Conservation (phyloP, 2,329 filamentous ascomycete genomes). For the Hypoxylon rubiginosum region DNA sequence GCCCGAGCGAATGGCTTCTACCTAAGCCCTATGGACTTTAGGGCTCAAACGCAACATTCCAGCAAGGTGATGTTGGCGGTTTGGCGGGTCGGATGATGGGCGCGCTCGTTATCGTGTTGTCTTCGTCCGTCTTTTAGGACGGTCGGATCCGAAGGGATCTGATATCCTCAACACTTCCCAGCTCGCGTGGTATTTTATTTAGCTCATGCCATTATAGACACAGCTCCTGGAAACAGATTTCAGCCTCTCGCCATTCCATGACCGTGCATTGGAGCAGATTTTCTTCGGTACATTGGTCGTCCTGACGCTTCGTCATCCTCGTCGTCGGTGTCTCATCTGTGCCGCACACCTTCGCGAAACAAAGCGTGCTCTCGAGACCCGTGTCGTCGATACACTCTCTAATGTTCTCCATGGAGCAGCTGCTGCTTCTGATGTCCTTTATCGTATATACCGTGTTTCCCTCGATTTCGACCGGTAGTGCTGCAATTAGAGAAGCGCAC, state of each 20-base stretch:
- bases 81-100: conserved; percentile 3
- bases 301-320: conserved; percentile 42
- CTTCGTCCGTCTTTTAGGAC: not conserved
- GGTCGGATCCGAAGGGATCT: conserved; percentile 4
- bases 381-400: conserved; percentile 36
- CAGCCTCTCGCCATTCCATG: conserved; percentile 44
- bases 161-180: not conserved
- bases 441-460: conserved; percentile 3
- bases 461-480: conserved; percentile 26
- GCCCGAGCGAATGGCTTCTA: conserved; percentile 7
- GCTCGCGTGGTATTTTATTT: conserved; percentile 6
- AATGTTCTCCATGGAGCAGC: conserved; percentile 34
- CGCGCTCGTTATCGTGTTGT: conserved; percentile 2
- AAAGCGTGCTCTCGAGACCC: conserved; percentile 39
- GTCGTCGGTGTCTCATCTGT: conserved; percentile 10
- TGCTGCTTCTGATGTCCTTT: conserved; percentile 9
- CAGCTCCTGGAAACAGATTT: conserved; percentile 45
- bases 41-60: not conserved
- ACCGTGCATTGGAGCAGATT: conserved; percentile 47
- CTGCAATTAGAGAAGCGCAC: conserved; percentile 28
- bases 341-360: conserved; percentile 46
- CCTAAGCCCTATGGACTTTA: not conserved
- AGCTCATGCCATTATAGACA: conserved; percentile 37
- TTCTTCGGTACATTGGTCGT: conserved; percentile 46
- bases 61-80: not conserved